These are phyloP conservation scores for Eleusine coracana DNA, from an alignment of 176 grass and related monocot species.

Conservation along the genomic window DNA sequence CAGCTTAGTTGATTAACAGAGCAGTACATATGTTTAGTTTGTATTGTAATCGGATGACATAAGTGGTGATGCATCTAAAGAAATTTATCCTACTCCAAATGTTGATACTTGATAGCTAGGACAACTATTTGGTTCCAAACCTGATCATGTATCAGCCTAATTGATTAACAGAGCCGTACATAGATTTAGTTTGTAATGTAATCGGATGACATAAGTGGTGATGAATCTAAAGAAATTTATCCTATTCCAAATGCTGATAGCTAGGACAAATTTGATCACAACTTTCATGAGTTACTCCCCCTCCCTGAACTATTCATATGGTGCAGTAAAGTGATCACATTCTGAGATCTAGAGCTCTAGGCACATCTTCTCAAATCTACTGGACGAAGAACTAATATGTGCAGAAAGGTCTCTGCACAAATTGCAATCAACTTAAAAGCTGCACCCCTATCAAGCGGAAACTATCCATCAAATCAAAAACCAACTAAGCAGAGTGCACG, in stretches of 20 bases:
- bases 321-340: background rate
- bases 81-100: background rate
- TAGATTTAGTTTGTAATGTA: background rate
- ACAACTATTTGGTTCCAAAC: background rate
- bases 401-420: background rate
- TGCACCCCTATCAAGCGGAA: background rate
- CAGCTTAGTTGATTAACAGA: background rate
- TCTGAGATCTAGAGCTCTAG: background rate
- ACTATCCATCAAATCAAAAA: background rate
- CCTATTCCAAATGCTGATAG: background rate
- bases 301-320: background rate
- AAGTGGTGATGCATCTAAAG: background rate
- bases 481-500: background rate
- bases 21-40: background rate
- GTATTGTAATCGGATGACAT: background rate
- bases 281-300: background rate
- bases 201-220: background rate
- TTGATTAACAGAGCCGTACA: background rate
- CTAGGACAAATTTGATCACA: background rate
- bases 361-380: background rate
- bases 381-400: background rate
- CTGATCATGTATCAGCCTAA: background rate
- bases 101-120: background rate
- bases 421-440: background rate
- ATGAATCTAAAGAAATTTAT: background rate